Conservation (phyloP, 306 rosid genomes). For the Gastrolobium villosum region DNA sequence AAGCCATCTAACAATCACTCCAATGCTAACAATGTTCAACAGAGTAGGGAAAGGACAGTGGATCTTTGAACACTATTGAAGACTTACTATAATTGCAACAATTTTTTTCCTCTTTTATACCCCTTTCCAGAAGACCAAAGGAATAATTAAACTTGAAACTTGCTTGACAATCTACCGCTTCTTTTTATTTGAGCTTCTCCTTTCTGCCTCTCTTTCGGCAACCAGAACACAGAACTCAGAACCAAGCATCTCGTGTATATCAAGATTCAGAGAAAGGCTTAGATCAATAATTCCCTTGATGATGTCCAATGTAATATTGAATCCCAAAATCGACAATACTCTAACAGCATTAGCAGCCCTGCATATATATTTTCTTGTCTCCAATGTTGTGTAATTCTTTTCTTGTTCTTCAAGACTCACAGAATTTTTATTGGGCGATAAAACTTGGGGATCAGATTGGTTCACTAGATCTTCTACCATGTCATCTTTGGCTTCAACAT, state of each 20-base stretch:
- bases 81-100: constrained; percentile 10
- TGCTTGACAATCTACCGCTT: constrained; percentile 52
- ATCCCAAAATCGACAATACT: constrained; percentile 70
- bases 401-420: constrained; percentile 67
- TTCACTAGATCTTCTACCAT: constrained; percentile 68
- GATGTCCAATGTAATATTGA: constrained; percentile 68
- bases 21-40: neutral
- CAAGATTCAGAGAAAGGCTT: constrained; percentile 69
- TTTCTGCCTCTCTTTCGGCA: constrained; percentile 83
- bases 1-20: neutral
- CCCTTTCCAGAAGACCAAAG: neutral
- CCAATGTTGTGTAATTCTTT: constrained; percentile 55
- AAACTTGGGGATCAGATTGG: constrained; percentile 58
- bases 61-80: constrained; percentile 9
- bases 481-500: constrained; percentile 65
- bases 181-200: constrained; percentile 72
- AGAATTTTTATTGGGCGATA: constrained; percentile 31
- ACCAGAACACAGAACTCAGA: constrained; percentile 82
- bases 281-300: constrained; percentile 67
- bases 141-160: neutral
- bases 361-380: constrained; percentile 79
- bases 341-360: constrained; percentile 87
- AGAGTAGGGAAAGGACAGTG: neutral
- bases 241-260: constrained; percentile 85
- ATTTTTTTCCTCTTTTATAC: constrained; percentile 1